Evolutionary conservation across 2,329 filamentous ascomycete genomes (phyloP).

Genomic region (Colletotrichum tabaci): DNA sequence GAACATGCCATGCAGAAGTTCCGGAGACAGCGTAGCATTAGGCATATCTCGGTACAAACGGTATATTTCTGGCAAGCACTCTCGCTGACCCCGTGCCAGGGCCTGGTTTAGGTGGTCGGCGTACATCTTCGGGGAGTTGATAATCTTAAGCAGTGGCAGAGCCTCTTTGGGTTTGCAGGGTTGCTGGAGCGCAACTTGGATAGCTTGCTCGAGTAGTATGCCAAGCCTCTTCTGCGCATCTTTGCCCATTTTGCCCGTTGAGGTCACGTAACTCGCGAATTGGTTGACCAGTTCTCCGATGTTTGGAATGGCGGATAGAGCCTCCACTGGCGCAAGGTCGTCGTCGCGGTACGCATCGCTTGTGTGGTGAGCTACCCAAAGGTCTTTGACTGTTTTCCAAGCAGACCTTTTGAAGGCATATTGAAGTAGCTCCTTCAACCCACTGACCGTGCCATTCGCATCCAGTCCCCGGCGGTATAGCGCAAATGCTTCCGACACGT

Average conservation of each 20-base stretch:
- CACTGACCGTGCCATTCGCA: constrained; percentile 52
- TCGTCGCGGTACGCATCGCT: background rate
- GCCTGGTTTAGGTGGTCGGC: constrained; percentile 59
- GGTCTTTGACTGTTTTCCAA: constrained; percentile 55
- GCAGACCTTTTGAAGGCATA: constrained; percentile 54
- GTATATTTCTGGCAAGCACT: constrained; percentile 61
- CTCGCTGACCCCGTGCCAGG: constrained; percentile 47
- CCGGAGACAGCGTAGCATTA: constrained; percentile 53
- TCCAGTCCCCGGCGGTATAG: constrained; percentile 58
- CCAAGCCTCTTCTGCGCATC: constrained; percentile 38
- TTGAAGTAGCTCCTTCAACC: constrained; percentile 61
- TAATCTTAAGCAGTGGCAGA: constrained; percentile 56
- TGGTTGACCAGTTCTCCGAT: constrained; percentile 51
- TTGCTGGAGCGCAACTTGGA: constrained; percentile 50
- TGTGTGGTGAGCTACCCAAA: constrained; percentile 55
- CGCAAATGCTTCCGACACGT: constrained; percentile 55
- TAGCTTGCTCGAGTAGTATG: constrained; percentile 51
- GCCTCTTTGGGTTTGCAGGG: constrained; percentile 54
- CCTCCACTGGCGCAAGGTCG: background rate
- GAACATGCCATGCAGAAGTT: constrained; percentile 62
- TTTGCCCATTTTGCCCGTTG: background rate
- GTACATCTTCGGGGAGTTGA: constrained; percentile 58
- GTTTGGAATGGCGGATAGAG: constrained; percentile 44
- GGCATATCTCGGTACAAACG: constrained; percentile 61
- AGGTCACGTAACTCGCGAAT: constrained; percentile 45